Conservation (phyloP, 1,284 basidiomycete genomes). For the Austroboletus niveus region DNA sequence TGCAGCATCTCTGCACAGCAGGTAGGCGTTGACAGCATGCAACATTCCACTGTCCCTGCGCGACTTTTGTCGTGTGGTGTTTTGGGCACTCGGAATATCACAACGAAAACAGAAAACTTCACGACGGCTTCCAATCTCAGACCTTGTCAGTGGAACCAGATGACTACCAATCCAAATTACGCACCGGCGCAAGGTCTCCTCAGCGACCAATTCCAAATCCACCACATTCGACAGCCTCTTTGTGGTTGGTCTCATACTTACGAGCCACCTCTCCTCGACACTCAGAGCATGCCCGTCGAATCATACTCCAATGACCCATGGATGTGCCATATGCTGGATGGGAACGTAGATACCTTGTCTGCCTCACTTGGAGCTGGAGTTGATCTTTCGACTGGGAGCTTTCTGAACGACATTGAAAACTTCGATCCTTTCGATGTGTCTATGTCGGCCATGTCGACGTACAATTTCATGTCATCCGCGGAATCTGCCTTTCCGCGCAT, state of each 20-base stretch:
- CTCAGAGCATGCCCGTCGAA: not conserved
- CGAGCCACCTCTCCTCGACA: not conserved
- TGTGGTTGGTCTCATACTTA: not conserved
- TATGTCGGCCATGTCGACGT: not conserved
- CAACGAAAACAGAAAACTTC: not conserved
- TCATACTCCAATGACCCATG: not conserved
- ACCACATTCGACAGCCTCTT: not conserved
- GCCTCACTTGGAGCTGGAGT: not conserved
- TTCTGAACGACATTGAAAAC: not conserved
- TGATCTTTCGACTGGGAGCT: not conserved
- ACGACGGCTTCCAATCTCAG: not conserved
- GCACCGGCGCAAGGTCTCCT: not conserved
- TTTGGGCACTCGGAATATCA: not conserved
- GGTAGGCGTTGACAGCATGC: not conserved
- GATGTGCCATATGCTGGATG: not conserved
- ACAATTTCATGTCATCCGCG: not conserved
- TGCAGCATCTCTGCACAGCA: too few relatives aligned
- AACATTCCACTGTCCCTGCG: not conserved
- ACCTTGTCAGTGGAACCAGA: not conserved
- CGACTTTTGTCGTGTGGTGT: not conserved
- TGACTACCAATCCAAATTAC: too few relatives aligned
- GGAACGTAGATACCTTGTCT: not conserved
- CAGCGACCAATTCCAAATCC: not conserved
- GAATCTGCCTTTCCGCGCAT: not conserved
- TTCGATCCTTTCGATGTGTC: not conserved